Evolutionary conservation across 2,329 filamentous ascomycete species (phyloP).

Genomic region (Orbilia blumenaviensis): DNA sequence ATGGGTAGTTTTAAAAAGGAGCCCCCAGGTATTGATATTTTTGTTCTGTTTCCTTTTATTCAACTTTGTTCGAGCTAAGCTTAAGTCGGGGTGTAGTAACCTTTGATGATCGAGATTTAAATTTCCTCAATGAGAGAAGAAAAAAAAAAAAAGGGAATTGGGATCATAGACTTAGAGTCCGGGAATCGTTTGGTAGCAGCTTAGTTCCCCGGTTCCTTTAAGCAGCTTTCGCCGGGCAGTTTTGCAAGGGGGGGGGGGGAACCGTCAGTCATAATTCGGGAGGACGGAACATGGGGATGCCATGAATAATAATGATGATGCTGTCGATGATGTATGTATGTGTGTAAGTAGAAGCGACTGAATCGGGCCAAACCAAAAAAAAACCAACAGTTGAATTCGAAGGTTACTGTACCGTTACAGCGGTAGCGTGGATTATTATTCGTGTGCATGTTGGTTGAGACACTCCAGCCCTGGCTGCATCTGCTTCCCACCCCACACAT

Average conservation of each 20-base stretch:
- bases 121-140: no score
- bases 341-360: conserved; percentile 19
- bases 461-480: conserved; percentile 49
- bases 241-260: background rate
- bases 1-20: no score
- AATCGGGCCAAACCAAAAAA: conserved; percentile 1
- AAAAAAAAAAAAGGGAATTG: background rate
- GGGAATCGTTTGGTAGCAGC: background rate
- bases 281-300: conserved; percentile 19
- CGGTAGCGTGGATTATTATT: conserved; percentile 47
- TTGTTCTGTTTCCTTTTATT: background rate
- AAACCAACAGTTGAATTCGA: conserved; percentile 6
- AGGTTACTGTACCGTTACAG: conserved; percentile 43
- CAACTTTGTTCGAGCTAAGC: no score
- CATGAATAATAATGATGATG: conserved; percentile 30
- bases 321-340: conserved; percentile 42
- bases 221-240: background rate
- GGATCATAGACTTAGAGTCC: background rate
- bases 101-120: no score
- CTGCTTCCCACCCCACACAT: conserved; percentile 48
- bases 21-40: no score
- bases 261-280: conserved; percentile 16
- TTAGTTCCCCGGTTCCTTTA: conserved; percentile 14
- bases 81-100: no score
- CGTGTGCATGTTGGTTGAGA: conserved; percentile 39